phyloP scores from a whole-genome alignment of 495 filamentous ascomycete genomes.

The Talaromyces borbonicus region DNA sequence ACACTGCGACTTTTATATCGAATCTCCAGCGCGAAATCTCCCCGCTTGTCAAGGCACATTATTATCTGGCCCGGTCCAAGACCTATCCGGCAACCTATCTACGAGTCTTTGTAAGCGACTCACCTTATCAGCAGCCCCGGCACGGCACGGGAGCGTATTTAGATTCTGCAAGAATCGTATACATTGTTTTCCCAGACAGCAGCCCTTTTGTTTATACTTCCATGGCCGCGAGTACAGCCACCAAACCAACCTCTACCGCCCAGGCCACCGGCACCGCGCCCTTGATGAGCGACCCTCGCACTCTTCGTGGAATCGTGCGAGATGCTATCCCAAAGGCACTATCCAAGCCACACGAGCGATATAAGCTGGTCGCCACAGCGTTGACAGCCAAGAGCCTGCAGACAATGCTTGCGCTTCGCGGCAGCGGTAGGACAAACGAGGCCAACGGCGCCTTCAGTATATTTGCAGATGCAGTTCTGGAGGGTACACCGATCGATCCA shows the following conservation, averaged over 20 bases:
- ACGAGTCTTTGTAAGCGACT: slow-evolving; percentile 64
- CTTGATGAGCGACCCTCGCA: slow-evolving; percentile 43
- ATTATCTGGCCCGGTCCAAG: slow-evolving; percentile 56
- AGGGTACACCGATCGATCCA: slow-evolving; percentile 48
- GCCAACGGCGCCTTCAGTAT: slow-evolving; percentile 70
- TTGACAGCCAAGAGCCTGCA: slow-evolving; percentile 58
- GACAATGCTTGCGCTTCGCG: slow-evolving; percentile 54
- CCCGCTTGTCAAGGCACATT: slow-evolving; percentile 72
- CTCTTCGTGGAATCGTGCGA: slow-evolving; percentile 56
- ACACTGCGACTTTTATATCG: slow-evolving; percentile 62
- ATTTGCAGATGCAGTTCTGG: slow-evolving; percentile 55
- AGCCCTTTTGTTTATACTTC: slow-evolving; percentile 68
- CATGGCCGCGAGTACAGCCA: slow-evolving; percentile 30
- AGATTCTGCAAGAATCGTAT: slow-evolving; percentile 53
- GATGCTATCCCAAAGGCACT: slow-evolving; percentile 72
- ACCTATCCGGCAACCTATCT: slow-evolving; percentile 57
- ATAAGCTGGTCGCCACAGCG: slow-evolving; percentile 52
- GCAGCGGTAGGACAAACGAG: slow-evolving; percentile 52
- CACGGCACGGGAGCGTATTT: slow-evolving; percentile 32
- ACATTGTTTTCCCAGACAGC: slow-evolving; percentile 68
- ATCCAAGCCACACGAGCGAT: slow-evolving; percentile 57
- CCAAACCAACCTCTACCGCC: slow-evolving; percentile 12
- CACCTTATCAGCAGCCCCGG: slow-evolving; percentile 53
- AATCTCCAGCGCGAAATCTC: slow-evolving; percentile 62
- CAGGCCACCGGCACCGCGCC: slow-evolving; percentile 17